phyloP scores from a whole-genome alignment of 2,329 filamentous ascomycete genomes.

The Penicillium freii region DNA sequence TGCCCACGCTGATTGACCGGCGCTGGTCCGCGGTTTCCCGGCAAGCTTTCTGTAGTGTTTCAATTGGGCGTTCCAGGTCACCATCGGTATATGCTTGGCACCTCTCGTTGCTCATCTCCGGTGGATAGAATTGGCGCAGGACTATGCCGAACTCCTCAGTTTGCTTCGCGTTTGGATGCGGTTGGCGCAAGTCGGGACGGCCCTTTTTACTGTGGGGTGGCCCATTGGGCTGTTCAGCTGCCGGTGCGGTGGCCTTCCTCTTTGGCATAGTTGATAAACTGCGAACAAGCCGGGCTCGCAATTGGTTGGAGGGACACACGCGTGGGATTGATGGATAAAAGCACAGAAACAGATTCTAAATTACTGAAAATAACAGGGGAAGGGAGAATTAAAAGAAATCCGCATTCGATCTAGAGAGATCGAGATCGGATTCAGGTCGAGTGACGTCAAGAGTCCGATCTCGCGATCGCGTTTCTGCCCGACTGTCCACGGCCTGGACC shows the following conservation, averaged over 20 bases:
- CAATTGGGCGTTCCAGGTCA: constrained; percentile 69
- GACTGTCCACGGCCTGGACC: background rate
- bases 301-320: background rate
- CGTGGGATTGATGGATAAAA: background rate
- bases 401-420: background rate
- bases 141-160: constrained; percentile 60
- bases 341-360: background rate
- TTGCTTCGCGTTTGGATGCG: constrained; percentile 39
- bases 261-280: constrained; percentile 24
- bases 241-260: constrained; percentile 24
- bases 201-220: constrained; percentile 21
- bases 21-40: constrained; percentile 58
- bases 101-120: constrained; percentile 79
- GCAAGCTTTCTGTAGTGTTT: constrained; percentile 62
- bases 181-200: constrained; percentile 18
- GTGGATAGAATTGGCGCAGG: constrained; percentile 74
- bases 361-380: background rate
- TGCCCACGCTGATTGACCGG: constrained; percentile 52
- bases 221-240: constrained; percentile 2
- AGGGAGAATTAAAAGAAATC: background rate
- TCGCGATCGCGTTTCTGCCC: background rate
- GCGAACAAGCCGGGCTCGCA: background rate
- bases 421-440: background rate
- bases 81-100: constrained; percentile 71
- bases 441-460: constrained; percentile 7